phyloP scores from a whole-genome alignment of 2,329 filamentous ascomycete species.

The Fusarium sp. region DNA sequence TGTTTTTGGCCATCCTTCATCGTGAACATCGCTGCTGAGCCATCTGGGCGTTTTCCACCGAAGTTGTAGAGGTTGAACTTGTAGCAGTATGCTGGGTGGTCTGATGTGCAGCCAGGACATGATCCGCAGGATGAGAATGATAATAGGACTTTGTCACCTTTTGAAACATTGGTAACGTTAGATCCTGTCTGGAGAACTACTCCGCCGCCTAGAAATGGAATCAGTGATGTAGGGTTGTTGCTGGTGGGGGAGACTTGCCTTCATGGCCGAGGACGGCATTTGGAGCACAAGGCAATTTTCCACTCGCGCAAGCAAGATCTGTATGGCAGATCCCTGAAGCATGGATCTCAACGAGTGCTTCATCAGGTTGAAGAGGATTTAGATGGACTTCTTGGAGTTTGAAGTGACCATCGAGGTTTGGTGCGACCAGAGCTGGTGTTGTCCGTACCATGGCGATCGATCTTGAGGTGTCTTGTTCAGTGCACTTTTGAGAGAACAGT shows the following conservation, averaged over 20 bases:
- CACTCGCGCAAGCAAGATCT: constrained; percentile 58
- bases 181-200: constrained; percentile 20
- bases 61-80: constrained; percentile 22
- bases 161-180: neutral
- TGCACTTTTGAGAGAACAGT: no score
- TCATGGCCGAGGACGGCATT: constrained; percentile 30
- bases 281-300: constrained; percentile 2
- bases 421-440: constrained; percentile 17
- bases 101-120: constrained; percentile 12
- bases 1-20: neutral
- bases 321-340: constrained; percentile 31
- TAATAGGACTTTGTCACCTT: constrained; percentile 28
- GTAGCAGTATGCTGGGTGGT: constrained; percentile 29
- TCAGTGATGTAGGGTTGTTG: neutral
- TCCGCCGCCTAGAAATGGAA: constrained; percentile 7
- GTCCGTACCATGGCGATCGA: neutral
- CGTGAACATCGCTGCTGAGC: constrained; percentile 5
- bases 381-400: constrained; percentile 2
- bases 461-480: neutral
- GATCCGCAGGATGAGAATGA: constrained; percentile 18
- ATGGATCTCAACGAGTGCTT: constrained; percentile 24
- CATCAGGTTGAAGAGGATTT: constrained; percentile 8
- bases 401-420: constrained; percentile 4
- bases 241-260: constrained; percentile 53
- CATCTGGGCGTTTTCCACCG: constrained; percentile 14